Percentiles rank a stretch among this genome's conserved stretches.
Conservation (phyloP, 2,329 filamentous ascomycete species). For the Aureobasidium sp. region DNA sequence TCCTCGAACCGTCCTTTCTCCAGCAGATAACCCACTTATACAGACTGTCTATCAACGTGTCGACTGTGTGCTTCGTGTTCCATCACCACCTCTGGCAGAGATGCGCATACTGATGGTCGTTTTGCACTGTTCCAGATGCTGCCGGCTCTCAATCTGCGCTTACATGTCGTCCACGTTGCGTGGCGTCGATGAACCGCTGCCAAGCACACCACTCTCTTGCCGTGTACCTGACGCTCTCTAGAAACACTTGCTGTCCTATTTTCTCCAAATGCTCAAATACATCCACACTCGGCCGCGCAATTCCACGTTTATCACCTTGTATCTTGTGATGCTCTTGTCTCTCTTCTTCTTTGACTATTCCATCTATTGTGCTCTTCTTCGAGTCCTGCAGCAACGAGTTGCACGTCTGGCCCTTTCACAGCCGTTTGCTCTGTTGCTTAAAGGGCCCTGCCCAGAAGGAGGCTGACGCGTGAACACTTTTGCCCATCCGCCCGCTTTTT, state of each 20-base stretch:
- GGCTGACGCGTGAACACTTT: constrained; percentile 13
- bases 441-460: constrained; percentile 4
- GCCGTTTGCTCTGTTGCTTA: not conserved
- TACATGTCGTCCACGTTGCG: constrained; percentile 2
- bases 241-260: not conserved
- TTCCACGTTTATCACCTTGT: not conserved
- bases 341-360: too few species aligned
- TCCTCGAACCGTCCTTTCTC: not conserved
- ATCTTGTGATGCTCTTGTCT: not conserved
- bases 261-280: not conserved
- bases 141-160: not conserved
- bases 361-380: not conserved
- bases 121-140: not conserved
- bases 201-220: constrained; percentile 5
- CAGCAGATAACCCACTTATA: not conserved
- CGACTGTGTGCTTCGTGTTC: not conserved
- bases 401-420: not conserved
- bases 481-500: not conserved
- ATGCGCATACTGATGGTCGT: not conserved
- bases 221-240: constrained; percentile 2
- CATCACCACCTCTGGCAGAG: not conserved
- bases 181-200: constrained; percentile 4
- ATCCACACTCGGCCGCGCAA: not conserved
- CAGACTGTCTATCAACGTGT: not conserved
- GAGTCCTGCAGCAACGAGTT: not conserved